phyloP scores from a whole-genome alignment of 306 rosid genomes.

The Fragaria nilgerrensis region DNA sequence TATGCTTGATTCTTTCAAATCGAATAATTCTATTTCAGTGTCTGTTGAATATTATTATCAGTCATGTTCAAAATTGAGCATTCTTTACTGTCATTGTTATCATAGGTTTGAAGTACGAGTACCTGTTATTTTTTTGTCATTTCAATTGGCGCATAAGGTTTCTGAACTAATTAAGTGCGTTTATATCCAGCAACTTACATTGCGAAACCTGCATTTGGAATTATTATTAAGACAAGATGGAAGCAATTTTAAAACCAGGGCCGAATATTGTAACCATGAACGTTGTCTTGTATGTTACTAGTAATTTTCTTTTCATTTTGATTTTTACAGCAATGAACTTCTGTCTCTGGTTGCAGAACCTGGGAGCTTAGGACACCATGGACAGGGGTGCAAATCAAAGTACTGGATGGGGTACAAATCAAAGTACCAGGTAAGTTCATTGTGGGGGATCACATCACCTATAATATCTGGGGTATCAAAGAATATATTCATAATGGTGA shows the following conservation, averaged over 20 bases:
- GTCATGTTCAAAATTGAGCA: too few relatives aligned
- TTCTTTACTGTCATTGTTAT: too few relatives aligned
- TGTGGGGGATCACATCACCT: constrained; percentile 61
- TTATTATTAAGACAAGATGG: constrained; percentile 42
- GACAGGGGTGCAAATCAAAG: constrained; percentile 58
- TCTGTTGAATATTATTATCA: too few relatives aligned
- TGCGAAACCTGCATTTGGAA: too few relatives aligned
- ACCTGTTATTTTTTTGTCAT: too few relatives aligned
- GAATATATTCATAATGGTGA: constrained; percentile 55
- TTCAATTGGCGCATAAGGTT: too few relatives aligned
- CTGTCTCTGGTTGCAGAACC: constrained; percentile 45
- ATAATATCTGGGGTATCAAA: constrained; percentile 54
- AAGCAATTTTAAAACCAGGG: constrained; percentile 62
- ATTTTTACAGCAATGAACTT: not conserved
- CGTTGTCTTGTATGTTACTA: constrained; percentile 47
- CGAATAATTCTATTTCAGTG: too few relatives aligned
- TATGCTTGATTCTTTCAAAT: too few relatives aligned
- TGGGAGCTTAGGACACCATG: constrained; percentile 72
- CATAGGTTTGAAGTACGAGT: too few relatives aligned
- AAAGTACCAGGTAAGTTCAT: constrained; percentile 70
- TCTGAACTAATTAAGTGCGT: too few relatives aligned
- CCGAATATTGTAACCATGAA: constrained; percentile 23
- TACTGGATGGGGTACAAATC: constrained; percentile 60
- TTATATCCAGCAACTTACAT: too few relatives aligned
- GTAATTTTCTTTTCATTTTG: not conserved